Evolutionary conservation across 768 basidiomycete genomes (phyloP).

Genomic region (Kwoniella shandongensis): DNA sequence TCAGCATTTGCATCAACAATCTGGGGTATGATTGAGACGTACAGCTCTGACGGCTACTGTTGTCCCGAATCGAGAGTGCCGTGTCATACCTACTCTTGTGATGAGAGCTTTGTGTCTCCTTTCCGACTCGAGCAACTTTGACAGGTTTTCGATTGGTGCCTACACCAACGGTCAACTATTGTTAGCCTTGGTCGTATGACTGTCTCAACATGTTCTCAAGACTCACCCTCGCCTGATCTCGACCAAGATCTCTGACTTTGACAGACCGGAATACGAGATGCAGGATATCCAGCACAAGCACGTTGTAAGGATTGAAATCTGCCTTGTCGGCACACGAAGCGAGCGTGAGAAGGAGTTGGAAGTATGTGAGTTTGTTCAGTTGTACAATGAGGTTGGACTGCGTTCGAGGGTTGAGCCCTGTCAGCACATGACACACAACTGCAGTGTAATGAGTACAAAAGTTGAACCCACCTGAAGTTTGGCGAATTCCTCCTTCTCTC

Average conservation of each 20-base stretch:
- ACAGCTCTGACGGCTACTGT: constrained; percentile 76
- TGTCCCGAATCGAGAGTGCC: constrained; percentile 95
- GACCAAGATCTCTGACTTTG: constrained; percentile 60
- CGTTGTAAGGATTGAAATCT: constrained; percentile 83
- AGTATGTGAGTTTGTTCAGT: constrained; percentile 68
- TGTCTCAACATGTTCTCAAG: too few species aligned
- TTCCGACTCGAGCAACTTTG: constrained; percentile 75
- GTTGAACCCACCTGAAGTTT: constrained; percentile 62
- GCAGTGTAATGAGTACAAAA: not conserved
- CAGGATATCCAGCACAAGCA: constrained; percentile 85
- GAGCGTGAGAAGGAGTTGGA: constrained; percentile 79
- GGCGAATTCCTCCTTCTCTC: constrained; percentile 76
- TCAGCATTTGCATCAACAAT: not conserved
- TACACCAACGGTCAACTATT: too few species aligned
- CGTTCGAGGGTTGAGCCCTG: not conserved
- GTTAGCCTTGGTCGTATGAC: too few species aligned
- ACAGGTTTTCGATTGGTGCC: constrained; percentile 64
- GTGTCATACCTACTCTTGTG: constrained; percentile 64
- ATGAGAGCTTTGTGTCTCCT: constrained; percentile 63
- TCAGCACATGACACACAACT: not conserved
- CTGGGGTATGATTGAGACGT: constrained; percentile 8
- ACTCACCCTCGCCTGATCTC: constrained; percentile 50
- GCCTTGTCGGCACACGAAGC: constrained; percentile 76
- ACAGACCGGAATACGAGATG: constrained; percentile 84
- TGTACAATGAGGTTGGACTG: constrained; percentile 68